Evolutionary conservation across 805 yeast species (phyloP), one percentile per base, ranked within the genome.

Genomic region (Wickerhamomyces mucosus): DNA sequence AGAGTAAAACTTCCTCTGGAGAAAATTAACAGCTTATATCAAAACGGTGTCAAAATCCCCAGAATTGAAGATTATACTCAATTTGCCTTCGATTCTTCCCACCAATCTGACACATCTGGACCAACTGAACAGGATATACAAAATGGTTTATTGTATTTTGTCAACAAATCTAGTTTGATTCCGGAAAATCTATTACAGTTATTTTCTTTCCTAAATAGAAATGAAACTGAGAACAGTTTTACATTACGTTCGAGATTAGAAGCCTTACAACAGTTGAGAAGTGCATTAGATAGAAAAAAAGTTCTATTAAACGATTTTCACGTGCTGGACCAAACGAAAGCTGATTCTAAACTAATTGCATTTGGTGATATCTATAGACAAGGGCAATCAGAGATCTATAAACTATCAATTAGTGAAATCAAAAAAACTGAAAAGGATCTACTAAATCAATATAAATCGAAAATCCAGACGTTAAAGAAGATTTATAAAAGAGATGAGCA

Each of bases 201-300:
- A 15, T 62, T 59, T 35, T 39, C 51, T 7, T 50, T 39, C 26
- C 26, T 59, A 15, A 41, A 41, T 4, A 37, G 48, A 3, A 66
- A 67, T 53, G 72, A 67, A 21, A 13, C 13, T 5, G 59, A 55
- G 30, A 35, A 35, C 2, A 42, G 35, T 14, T 52, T 59, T 24
- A 63, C 69, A 2, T 43, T 72, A 15, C 61, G 85, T 42, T 65
- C 74, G 63, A 59, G 63, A 36, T 53, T 79, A 9, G 72, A 74
- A 15, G 84, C 82, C 0, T 43, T 78, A 26, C 69, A 73, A 36
- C 63, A 66, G 32, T 45, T 78, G 27, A 61, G 75, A 31, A 51
- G 54, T 9, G 78, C 85, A 0, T 41, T 78, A 7, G 73, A 72
- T 63, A 8, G 78, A 79, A 40, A 40, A 58, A 1, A 54, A 7